Conservation (phyloP, 2,329 filamentous ascomycete genomes). For the Parastagonospora nodorum region DNA sequence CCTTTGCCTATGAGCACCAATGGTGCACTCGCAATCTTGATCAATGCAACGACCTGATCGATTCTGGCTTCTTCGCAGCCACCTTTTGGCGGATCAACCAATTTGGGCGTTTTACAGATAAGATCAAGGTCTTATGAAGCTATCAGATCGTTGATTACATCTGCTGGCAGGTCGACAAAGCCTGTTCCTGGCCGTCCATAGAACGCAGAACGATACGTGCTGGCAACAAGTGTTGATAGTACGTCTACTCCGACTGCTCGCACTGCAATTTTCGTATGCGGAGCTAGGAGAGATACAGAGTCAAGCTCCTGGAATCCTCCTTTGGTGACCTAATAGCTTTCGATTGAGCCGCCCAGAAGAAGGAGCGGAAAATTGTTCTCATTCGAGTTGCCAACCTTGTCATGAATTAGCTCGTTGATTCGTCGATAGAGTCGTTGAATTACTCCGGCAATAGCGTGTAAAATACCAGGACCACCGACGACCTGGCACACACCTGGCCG, state of each 20-base stretch:
- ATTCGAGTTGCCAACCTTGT: slow-evolving; percentile 50
- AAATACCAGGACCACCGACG: slow-evolving; percentile 63
- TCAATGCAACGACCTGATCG: slow-evolving; percentile 50
- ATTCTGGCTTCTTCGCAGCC: slow-evolving; percentile 52
- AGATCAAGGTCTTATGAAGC: slow-evolving; percentile 7
- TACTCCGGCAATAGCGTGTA: slow-evolving; percentile 63
- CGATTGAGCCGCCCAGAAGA: slow-evolving; percentile 59
- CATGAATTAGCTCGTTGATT: not conserved
- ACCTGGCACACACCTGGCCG: slow-evolving; percentile 62
- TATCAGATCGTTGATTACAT: slow-evolving; percentile 54
- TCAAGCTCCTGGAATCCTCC: slow-evolving; percentile 64
- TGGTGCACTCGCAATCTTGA: slow-evolving; percentile 56
- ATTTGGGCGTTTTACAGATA: slow-evolving; percentile 2
- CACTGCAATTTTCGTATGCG: slow-evolving; percentile 53
- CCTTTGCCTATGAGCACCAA: slow-evolving; percentile 62
- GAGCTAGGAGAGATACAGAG: slow-evolving; percentile 57
- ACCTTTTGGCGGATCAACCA: slow-evolving; percentile 50
- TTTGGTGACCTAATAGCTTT: slow-evolving; percentile 58
- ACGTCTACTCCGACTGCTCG: slow-evolving; percentile 52
- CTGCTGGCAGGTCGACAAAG: slow-evolving; percentile 62
- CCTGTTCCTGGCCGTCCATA: slow-evolving; percentile 60
- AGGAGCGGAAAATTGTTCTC: slow-evolving; percentile 62
- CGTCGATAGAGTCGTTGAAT: not conserved
- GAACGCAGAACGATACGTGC: slow-evolving; percentile 59
- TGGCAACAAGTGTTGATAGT: slow-evolving; percentile 54